Conservation (phyloP, 306 rosid species). For the Begonia masoniana region DNA sequence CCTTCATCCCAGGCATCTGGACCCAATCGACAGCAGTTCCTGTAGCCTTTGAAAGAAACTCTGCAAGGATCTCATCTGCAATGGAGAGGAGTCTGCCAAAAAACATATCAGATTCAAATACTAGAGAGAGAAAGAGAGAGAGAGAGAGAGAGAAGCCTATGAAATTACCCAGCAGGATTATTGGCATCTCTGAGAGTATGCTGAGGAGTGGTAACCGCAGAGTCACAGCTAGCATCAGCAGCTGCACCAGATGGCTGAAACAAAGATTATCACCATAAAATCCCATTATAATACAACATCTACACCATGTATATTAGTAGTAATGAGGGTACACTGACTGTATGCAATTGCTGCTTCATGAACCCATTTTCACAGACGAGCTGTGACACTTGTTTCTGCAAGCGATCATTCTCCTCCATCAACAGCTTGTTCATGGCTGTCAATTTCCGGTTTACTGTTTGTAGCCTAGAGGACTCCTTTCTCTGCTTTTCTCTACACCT, state of each 20-base stretch:
- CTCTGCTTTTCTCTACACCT: slow-evolving; percentile 99
- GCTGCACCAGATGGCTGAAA: slow-evolving; percentile 36
- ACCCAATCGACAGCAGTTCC: slow-evolving; percentile 99
- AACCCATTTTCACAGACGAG: slow-evolving; percentile 87
- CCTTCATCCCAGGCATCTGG: slow-evolving; percentile 99
- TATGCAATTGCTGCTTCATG: slow-evolving; percentile 85
- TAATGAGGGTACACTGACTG: slow-evolving; percentile 32
- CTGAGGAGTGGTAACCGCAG: slow-evolving; percentile 80
- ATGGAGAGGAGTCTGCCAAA: slow-evolving; percentile 85
- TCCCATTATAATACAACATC: slow-evolving; percentile 13
- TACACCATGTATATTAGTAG: slow-evolving; percentile 12
- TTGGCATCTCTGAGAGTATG: slow-evolving; percentile 71
- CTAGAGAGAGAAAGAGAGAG: neutral
- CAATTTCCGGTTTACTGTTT: slow-evolving; percentile 80
- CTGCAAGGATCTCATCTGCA: slow-evolving; percentile 98
- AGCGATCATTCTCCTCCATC: slow-evolving; percentile 97
- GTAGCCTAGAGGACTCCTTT: slow-evolving; percentile 84
- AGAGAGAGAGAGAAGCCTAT: slow-evolving; percentile 3
- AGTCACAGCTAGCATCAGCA: slow-evolving; percentile 87
- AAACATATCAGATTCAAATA: neutral
- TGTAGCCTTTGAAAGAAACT: slow-evolving; percentile 99
- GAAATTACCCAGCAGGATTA: slow-evolving; percentile 94
- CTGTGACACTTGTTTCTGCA: slow-evolving; percentile 97
- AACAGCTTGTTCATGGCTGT: slow-evolving; percentile 89
- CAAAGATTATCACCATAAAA: no score